These are phyloP conservation scores for Amaranthus tricolor DNA, from an alignment of 179 eudicot genomes.

Conservation along the genomic window DNA sequence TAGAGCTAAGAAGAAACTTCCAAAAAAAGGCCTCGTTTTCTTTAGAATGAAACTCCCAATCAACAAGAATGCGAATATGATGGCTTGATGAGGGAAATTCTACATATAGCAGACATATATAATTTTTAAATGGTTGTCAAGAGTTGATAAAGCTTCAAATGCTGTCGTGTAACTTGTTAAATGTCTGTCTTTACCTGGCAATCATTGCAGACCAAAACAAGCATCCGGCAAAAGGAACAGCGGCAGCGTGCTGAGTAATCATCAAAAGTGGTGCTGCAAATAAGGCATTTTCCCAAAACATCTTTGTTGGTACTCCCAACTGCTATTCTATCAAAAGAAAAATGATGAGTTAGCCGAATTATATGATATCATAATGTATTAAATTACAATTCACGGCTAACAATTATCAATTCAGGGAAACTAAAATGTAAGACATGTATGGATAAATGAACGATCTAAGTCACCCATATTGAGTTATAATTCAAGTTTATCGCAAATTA, in stretches of 20 bases:
- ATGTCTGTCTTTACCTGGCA: slow-evolving; percentile 52
- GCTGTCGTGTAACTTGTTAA: no score
- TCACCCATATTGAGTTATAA: neutral
- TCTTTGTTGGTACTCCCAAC: slow-evolving; percentile 66
- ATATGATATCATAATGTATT: neutral
- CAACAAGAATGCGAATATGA: no score
- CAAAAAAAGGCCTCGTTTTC: neutral
- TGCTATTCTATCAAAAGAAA: slow-evolving; percentile 60
- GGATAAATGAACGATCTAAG: neutral
- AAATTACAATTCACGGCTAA: neutral
- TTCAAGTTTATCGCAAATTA: neutral
- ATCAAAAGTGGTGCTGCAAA: slow-evolving; percentile 64
- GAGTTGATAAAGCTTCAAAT: neutral
- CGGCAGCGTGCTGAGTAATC: slow-evolving; percentile 86
- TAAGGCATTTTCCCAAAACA: slow-evolving; percentile 70
- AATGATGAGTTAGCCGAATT: neutral
- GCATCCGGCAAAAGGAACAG: slow-evolving; percentile 91
- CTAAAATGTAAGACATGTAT: neutral
- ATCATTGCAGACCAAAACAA: slow-evolving; percentile 75
- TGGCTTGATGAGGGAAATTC: no score
- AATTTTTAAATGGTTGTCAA: neutral
- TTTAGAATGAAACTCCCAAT: neutral
- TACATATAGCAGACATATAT: no score
- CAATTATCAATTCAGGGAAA: neutral
- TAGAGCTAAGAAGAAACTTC: neutral